Evolutionary conservation across 352 stramenopile genomes (phyloP), one percentile per base, ranked within the genome.

Genomic region (Phytophthora niederhauseri): DNA sequence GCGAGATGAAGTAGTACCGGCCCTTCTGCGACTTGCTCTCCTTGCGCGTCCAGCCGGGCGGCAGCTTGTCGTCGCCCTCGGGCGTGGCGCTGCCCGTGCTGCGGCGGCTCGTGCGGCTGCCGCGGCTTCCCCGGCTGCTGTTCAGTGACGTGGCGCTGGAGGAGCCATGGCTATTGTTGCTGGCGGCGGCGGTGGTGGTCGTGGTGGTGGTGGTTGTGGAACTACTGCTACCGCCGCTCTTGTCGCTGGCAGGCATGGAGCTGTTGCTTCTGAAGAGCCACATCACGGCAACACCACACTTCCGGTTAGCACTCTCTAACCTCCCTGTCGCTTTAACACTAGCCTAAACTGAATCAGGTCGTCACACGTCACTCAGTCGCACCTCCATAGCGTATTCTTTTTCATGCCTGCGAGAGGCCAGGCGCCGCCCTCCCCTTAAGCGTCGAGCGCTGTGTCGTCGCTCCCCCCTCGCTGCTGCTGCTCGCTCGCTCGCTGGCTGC

Each of bases 21-120:
- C 88, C 88, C 65, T 93, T 92, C 68, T 94, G 88, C 14, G 86
- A 91, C 72, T 94, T 96, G 73, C 85, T 94, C 69, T 96, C 88
- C 55, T 93, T 93, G 53, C 75, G 69, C 22, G 81, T 93, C 88
- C 87, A 96, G n/a, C 87, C 87, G 0, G 87, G 74, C 7, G 87
- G 87, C 57, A 95, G 53, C 31, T 79, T 80, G 57, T 84, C 75
- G 15, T 74, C 58, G 3, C 57, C 60, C 17, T 78, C 66, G 54
- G 67, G 51, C 22, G 54, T 70, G 20, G 62, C 31, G 26, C 61
- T 77, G 6, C 73, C 70, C 19, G 57, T 64, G 31, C 73, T 77
- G 38, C 69, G 65, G 60, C 73, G 66, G 51, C 62, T 75, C 19
- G 61, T 61, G 24, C 65, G 59, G 52, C 68, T 71, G 0, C 68